Percentiles rank a stretch among this genome's conserved stretches.
phyloP scores from a whole-genome alignment of 805 yeast genomes.

The Hemisphaericaspora nanyangensis region DNA sequence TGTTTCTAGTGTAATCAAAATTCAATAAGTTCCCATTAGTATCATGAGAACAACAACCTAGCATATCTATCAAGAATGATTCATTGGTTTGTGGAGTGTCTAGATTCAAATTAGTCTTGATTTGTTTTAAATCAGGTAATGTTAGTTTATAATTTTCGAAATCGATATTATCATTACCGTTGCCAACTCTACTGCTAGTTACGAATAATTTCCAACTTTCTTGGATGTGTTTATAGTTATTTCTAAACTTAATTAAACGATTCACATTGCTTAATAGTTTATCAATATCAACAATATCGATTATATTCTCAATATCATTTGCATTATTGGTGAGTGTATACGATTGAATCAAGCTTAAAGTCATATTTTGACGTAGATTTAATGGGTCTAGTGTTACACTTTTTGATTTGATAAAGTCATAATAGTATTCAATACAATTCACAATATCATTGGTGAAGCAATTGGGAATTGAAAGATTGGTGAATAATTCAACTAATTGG shows the following conservation, averaged over 20 bases:
- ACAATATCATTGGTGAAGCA: constrained; percentile 31
- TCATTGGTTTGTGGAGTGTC: constrained; percentile 26
- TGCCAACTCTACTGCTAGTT: constrained; percentile 8
- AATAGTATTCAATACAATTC: constrained; percentile 30
- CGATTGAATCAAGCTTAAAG: constrained; percentile 22
- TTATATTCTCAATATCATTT: constrained; percentile 16
- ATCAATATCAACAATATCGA: constrained; percentile 40
- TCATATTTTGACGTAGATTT: constrained; percentile 21
- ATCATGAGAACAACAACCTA: constrained; percentile 27
- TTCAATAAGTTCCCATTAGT: constrained; percentile 24
- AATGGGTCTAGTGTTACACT: constrained; percentile 9
- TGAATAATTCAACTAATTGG: constrained; percentile 23
- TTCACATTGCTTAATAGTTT: constrained; percentile 27
- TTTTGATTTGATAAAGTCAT: constrained; percentile 15
- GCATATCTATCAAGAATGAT: constrained; percentile 37
- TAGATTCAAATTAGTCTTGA: constrained; percentile 27
- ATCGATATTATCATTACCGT: neutral
- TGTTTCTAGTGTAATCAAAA: constrained; percentile 23
- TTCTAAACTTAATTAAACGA: constrained; percentile 29
- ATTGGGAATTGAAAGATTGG: constrained; percentile 22
- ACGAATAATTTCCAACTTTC: constrained; percentile 35
- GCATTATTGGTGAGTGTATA: constrained; percentile 24
- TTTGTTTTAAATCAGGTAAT: constrained; percentile 24
- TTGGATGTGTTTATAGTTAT: constrained; percentile 23
- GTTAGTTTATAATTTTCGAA: constrained; percentile 17